Percentiles rank a stretch among this genome's conserved stretches.
Conservation (phyloP, 306 rosid genomes). For the Quillaja saponaria region DNA sequence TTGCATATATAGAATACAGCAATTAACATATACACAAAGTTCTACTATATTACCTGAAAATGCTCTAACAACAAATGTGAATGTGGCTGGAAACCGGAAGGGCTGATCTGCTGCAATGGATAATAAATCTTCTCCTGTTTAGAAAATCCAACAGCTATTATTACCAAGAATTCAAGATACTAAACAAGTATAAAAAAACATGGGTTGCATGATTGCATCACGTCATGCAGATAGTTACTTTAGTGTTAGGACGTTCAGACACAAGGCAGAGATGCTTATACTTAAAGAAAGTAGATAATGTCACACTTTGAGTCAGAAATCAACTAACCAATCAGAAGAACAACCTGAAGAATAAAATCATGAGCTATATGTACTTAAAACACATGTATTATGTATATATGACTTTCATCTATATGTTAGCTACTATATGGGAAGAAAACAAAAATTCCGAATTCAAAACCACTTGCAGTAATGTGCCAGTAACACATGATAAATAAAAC, state of each 20-base stretch:
- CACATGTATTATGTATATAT: not conserved
- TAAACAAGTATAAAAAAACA: constrained; percentile 17
- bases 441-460: not conserved
- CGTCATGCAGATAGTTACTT: constrained; percentile 21
- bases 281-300: constrained; percentile 9
- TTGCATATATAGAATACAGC: constrained; percentile 25
- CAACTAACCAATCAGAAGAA: constrained; percentile 8
- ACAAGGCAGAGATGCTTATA: constrained; percentile 20
- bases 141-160: constrained; percentile 32
- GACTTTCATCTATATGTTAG: constrained; percentile 5
- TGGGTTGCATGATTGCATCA: constrained; percentile 23
- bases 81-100: constrained; percentile 98
- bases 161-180: constrained; percentile 23
- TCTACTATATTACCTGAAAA: constrained; percentile 72
- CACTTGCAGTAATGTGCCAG: not conserved
- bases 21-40: constrained; percentile 21
- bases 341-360: not conserved
- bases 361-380: not conserved
- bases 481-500: not conserved
- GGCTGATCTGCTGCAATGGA: constrained; percentile 98
- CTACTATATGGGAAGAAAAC: not conserved
- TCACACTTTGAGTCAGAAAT: constrained; percentile 19
- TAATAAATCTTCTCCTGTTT: constrained; percentile 92
- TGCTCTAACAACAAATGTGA: constrained; percentile 99
- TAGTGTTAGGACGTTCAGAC: constrained; percentile 6